Percentiles rank a stretch among this genome's conserved stretches.
These are phyloP conservation scores for Zea luxurians DNA, from an alignment of 176 grass and related monocot genomes.

Conservation along the genomic window DNA sequence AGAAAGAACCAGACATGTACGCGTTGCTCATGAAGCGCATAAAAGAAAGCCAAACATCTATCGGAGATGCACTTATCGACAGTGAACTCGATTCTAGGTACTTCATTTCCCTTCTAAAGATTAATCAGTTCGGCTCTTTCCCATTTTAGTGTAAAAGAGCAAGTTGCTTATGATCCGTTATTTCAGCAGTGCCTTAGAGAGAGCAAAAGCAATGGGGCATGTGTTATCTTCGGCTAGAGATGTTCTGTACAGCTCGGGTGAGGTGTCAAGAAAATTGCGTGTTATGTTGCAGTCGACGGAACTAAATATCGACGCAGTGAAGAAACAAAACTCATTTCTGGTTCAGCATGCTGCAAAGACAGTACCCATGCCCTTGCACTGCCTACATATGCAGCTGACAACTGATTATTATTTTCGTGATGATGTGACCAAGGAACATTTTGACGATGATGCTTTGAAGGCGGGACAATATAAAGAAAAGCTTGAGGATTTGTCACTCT, in stretches of 20 bases:
- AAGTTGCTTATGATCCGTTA: slow-evolving; percentile 21
- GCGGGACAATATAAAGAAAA: slow-evolving; percentile 59
- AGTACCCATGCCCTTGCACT: slow-evolving; percentile 81
- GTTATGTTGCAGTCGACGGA: slow-evolving; percentile 80
- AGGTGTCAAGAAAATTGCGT: slow-evolving; percentile 70
- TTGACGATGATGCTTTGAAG: slow-evolving; percentile 45
- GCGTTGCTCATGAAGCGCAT: slow-evolving; percentile 59
- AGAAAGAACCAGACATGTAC: slow-evolving; percentile 62
- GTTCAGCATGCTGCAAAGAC: slow-evolving; percentile 98
- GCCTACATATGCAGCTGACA: slow-evolving; percentile 83
- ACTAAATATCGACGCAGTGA: slow-evolving; percentile 66
- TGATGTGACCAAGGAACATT: slow-evolving; percentile 36
- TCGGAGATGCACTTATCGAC: slow-evolving; percentile 65
- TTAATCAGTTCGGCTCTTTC: slow-evolving; percentile 25
- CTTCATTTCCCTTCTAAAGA: slow-evolving; percentile 19
- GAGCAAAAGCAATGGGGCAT: slow-evolving; percentile 89
- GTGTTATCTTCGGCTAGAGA: slow-evolving; percentile 69
- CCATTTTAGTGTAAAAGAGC: slow-evolving; percentile 19
- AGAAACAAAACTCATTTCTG: slow-evolving; percentile 91
- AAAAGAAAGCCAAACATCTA: slow-evolving; percentile 57
- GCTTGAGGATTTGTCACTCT: slow-evolving; percentile 76
- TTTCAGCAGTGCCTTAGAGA: slow-evolving; percentile 74
- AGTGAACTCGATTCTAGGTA: slow-evolving; percentile 62
- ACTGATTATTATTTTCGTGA: slow-evolving; percentile 70
- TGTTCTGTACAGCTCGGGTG: slow-evolving; percentile 50